Conservation (phyloP, 805 yeast genomes). For the Cyberlindnera maclurae region DNA sequence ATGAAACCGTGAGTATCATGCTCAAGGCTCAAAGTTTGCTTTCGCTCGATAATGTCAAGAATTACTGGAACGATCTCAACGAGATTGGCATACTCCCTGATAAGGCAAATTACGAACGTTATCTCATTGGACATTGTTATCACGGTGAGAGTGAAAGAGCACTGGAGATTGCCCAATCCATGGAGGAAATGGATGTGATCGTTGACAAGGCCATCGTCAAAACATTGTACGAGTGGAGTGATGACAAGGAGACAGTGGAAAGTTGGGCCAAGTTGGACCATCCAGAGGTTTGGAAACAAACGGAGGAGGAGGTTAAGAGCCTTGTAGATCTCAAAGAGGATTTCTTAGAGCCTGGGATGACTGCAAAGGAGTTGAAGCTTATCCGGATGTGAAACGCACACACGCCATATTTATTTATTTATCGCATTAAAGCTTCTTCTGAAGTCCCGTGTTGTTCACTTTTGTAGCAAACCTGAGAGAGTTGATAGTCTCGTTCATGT, state of each 20-base stretch:
- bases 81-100: conserved; percentile 45
- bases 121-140: conserved; percentile 62
- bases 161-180: conserved; percentile 37
- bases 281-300: conserved; percentile 31
- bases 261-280: conserved; percentile 31
- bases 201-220: conserved; percentile 38
- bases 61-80: conserved; percentile 53
- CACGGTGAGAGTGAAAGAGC: conserved; percentile 57
- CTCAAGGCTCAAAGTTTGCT: conserved; percentile 51
- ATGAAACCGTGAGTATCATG: conserved; percentile 62
- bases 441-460: conserved; percentile 49
- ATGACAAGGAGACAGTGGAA: conserved; percentile 17
- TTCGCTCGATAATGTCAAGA: conserved; percentile 46
- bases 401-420: conserved; percentile 7
- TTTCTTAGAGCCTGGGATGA: conserved; percentile 9
- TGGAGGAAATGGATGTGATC: conserved; percentile 40
- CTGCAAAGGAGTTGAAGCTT: conserved; percentile 9
- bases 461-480: conserved; percentile 86
- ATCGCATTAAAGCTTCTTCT: conserved; percentile 5
- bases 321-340: conserved; percentile 4
- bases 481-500: conserved; percentile 72
- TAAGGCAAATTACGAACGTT: conserved; percentile 47
- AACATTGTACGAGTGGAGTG: conserved; percentile 39
- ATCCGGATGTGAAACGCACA: conserved; percentile 7
- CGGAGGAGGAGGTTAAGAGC: conserved; percentile 19